A percentile compares a stretch with the other conserved stretches of the same genome.
Conservation (phyloP, 768 basidiomycete species). For the Mycena vulgaris region DNA sequence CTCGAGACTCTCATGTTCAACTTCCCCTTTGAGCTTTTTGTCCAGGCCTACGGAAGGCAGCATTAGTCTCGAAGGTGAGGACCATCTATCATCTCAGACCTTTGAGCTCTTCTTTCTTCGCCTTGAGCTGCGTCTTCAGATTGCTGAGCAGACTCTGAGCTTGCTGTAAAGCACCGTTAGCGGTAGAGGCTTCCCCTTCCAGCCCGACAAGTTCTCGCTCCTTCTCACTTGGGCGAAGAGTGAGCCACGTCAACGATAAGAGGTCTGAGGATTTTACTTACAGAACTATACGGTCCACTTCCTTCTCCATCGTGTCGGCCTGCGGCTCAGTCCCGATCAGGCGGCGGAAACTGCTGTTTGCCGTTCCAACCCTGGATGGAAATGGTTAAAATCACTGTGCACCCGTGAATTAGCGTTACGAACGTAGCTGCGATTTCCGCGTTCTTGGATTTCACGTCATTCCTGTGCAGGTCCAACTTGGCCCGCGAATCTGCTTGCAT, state of each 20-base stretch:
- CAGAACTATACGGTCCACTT: slow-evolving; percentile 73
- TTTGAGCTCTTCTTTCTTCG: slow-evolving; percentile 74
- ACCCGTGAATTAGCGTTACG: slow-evolving; percentile 42
- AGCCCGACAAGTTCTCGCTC: slow-evolving; percentile 72
- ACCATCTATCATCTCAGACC: slow-evolving; percentile 56
- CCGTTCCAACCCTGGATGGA: slow-evolving; percentile 70
- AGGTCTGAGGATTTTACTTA: slow-evolving; percentile 52
- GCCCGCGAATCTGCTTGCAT: slow-evolving; percentile 88
- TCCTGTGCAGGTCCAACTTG: slow-evolving; percentile 80
- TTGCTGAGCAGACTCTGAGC: slow-evolving; percentile 75
- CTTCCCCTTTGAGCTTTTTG: slow-evolving; percentile 57
- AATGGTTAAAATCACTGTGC: slow-evolving; percentile 16
- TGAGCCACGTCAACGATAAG: slow-evolving; percentile 5
- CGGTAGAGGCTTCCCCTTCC: slow-evolving; percentile 59
- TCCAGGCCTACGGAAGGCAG: slow-evolving; percentile 61
- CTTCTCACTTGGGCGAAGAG: slow-evolving; percentile 66
- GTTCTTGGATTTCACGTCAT: slow-evolving; percentile 75
- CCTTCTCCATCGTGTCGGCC: slow-evolving; percentile 80
- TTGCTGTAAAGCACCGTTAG: slow-evolving; percentile 73
- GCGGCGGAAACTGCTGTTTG: slow-evolving; percentile 74
- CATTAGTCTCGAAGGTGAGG: not conserved
- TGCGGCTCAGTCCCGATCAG: slow-evolving; percentile 73
- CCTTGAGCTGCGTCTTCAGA: slow-evolving; percentile 71
- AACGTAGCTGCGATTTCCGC: slow-evolving; percentile 80
- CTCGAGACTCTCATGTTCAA: slow-evolving; percentile 60